Conservation (phyloP, 2,329 filamentous ascomycete species). For the Fonsecaea nubica region DNA sequence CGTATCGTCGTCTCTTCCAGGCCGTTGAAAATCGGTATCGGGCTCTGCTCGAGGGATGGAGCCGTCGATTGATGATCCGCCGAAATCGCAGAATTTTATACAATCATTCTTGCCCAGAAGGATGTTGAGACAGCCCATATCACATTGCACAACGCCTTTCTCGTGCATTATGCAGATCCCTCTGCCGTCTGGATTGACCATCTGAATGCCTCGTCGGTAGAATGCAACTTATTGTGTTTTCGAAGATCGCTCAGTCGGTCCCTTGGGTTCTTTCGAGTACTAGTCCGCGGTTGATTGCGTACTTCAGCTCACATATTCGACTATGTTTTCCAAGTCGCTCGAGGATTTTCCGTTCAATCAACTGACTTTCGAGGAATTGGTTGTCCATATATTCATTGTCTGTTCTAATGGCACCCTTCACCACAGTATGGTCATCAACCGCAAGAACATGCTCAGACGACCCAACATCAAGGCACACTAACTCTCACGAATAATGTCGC, state of each 20-base stretch:
- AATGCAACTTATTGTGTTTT: not conserved
- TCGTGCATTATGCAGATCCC: slow-evolving; percentile 8
- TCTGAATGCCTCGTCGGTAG: not conserved
- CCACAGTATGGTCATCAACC: not conserved
- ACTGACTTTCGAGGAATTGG: not conserved
- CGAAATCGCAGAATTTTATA: slow-evolving; percentile 13
- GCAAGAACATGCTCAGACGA: not conserved
- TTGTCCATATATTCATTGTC: slow-evolving; percentile 5
- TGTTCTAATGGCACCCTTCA: not conserved
- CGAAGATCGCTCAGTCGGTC: not conserved
- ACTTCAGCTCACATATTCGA: slow-evolving; percentile 12
- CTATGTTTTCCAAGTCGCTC: slow-evolving; percentile 11
- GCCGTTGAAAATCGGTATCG: too few species aligned
- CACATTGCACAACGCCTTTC: slow-evolving; percentile 6
- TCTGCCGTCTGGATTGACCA: slow-evolving; percentile 8
- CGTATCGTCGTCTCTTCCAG: too few species aligned
- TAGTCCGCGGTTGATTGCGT: slow-evolving; percentile 4
- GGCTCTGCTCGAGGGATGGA: not conserved
- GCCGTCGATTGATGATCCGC: slow-evolving; percentile 8
- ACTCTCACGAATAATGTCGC: not conserved
- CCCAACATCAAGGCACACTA: not conserved
- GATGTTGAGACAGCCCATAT: not conserved
- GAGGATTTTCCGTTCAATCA: not conserved
- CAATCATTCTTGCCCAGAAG: slow-evolving; percentile 3
- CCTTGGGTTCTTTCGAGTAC: slow-evolving; percentile 11